Conservation (phyloP, 352 stramenopile species). For the Ophiocytium majus region DNA sequence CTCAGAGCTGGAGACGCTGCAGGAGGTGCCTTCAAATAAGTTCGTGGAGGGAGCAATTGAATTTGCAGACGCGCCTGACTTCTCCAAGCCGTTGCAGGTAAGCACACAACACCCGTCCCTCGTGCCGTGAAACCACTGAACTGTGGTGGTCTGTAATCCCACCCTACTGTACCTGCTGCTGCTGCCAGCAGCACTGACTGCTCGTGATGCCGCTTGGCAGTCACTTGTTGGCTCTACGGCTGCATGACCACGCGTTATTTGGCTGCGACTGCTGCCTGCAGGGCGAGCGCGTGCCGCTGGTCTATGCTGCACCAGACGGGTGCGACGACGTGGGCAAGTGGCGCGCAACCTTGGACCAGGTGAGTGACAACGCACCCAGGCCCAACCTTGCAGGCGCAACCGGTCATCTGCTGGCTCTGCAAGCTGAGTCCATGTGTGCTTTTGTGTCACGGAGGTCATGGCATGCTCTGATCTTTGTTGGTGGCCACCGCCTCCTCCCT, state of each 20-base stretch:
- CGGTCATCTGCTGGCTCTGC: too few relatives aligned
- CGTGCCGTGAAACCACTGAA: too few relatives aligned
- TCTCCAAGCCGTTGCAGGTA: background rate
- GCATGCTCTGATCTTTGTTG: too few relatives aligned
- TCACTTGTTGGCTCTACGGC: background rate
- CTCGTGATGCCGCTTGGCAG: background rate
- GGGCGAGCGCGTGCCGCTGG: background rate
- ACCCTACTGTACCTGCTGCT: too few relatives aligned
- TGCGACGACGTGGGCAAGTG: slow-evolving; percentile 15
- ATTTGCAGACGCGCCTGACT: slow-evolving; percentile 17
- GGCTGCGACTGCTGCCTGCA: background rate
- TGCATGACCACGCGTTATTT: background rate
- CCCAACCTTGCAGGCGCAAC: too few relatives aligned
- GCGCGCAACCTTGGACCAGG: slow-evolving; percentile 11
- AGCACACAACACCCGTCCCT: too few relatives aligned
- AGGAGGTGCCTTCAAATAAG: slow-evolving; percentile 4
- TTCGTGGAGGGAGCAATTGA: background rate
- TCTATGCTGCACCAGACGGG: background rate
- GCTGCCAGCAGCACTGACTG: too few relatives aligned
- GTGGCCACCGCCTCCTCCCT: too few relatives aligned
- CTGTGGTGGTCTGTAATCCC: too few relatives aligned
- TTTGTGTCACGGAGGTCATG: too few relatives aligned
- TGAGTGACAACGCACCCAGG: background rate
- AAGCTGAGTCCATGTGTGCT: too few relatives aligned
- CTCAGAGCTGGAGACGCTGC: slow-evolving; percentile 6